A percentile compares a stretch with the other conserved stretches of the same genome.
These are phyloP conservation scores for Gossypium longicalyx DNA, from an alignment of 345 rosid genomes.

Conservation along the genomic window DNA sequence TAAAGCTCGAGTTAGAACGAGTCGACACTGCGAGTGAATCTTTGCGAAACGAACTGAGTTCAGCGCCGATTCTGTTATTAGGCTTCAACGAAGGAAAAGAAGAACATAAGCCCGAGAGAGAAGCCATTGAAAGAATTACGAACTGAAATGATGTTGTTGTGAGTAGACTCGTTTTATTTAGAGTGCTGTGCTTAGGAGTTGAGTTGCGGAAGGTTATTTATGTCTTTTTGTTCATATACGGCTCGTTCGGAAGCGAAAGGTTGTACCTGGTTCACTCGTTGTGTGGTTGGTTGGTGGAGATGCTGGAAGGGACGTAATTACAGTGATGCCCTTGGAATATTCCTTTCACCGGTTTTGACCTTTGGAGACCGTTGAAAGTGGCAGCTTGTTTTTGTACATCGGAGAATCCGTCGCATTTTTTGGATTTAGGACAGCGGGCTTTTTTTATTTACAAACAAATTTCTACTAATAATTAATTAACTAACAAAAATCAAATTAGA, in stretches of 20 bases:
- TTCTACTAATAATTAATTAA: neutral
- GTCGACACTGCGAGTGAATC: constrained; percentile 40
- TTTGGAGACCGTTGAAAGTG: neutral
- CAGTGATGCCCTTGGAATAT: constrained; percentile 5
- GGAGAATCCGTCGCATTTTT: neutral
- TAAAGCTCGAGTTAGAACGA: constrained; percentile 28
- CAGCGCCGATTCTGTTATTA: constrained; percentile 15
- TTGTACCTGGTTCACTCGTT: constrained; percentile 19
- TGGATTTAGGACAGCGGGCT: neutral
- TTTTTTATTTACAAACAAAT: no score
- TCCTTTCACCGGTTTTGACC: neutral
- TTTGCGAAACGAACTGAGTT: constrained; percentile 24
- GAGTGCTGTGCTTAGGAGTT: neutral
- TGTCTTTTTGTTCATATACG: no score
- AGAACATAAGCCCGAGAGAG: constrained; percentile 37
- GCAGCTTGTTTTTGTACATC: neutral
- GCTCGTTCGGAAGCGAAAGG: neutral
- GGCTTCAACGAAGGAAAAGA: constrained; percentile 24
- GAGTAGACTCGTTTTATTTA: neutral
- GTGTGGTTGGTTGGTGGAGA: constrained; percentile 14
- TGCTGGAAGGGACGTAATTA: neutral
- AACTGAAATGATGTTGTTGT: neutral
- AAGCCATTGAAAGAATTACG: constrained; percentile 43
- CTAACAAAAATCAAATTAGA: neutral
- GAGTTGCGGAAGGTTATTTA: neutral